phyloP scores from a whole-genome alignment of 768 basidiomycete species.

The Pulveroboletus ravenelii region DNA sequence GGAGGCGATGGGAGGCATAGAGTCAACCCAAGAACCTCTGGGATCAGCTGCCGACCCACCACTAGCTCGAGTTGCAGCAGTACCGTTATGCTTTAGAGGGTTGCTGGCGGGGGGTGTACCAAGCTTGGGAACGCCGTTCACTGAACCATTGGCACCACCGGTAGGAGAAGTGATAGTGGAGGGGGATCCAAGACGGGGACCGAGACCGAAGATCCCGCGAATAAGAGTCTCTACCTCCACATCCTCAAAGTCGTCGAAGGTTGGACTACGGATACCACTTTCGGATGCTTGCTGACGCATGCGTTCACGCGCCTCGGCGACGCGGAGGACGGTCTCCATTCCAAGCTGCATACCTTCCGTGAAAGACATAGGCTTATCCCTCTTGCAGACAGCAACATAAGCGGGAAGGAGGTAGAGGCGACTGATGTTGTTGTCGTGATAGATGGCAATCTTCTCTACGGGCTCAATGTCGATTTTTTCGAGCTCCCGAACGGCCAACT shows the following conservation, averaged over 20 bases:
- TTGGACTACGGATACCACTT: slow-evolving; percentile 29
- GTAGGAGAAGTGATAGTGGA: slow-evolving; percentile 3
- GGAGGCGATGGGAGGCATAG: slow-evolving; percentile 16
- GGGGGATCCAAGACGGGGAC: slow-evolving; percentile 26
- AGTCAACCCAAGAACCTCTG: slow-evolving; percentile 21
- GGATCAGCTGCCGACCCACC: slow-evolving; percentile 30
- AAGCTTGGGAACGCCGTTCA: slow-evolving; percentile 17
- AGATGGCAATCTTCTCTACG: slow-evolving; percentile 36
- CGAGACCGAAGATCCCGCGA: slow-evolving; percentile 28
- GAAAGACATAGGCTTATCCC: slow-evolving; percentile 33
- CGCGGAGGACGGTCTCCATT: slow-evolving; percentile 32
- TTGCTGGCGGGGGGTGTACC: slow-evolving; percentile 14
- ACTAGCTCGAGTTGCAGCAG: slow-evolving; percentile 20
- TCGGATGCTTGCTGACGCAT: slow-evolving; percentile 33
- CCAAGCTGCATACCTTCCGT: slow-evolving; percentile 42
- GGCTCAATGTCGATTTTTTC: slow-evolving; percentile 34
- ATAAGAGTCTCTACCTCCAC: slow-evolving; percentile 22
- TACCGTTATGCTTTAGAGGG: slow-evolving; percentile 20
- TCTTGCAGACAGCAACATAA: slow-evolving; percentile 33
- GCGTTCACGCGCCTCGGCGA: slow-evolving; percentile 38
- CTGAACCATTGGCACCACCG: slow-evolving; percentile 10
- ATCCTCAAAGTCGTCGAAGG: slow-evolving; percentile 31
- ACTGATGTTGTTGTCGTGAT: slow-evolving; percentile 34
- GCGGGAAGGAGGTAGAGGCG: slow-evolving; percentile 33
- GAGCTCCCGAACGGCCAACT: slow-evolving; percentile 36